Percentiles rank a stretch among this genome's conserved stretches.
These are phyloP conservation scores for Boletales sp. DNA, from an alignment of 768 basidiomycete species.

Conservation along the genomic window DNA sequence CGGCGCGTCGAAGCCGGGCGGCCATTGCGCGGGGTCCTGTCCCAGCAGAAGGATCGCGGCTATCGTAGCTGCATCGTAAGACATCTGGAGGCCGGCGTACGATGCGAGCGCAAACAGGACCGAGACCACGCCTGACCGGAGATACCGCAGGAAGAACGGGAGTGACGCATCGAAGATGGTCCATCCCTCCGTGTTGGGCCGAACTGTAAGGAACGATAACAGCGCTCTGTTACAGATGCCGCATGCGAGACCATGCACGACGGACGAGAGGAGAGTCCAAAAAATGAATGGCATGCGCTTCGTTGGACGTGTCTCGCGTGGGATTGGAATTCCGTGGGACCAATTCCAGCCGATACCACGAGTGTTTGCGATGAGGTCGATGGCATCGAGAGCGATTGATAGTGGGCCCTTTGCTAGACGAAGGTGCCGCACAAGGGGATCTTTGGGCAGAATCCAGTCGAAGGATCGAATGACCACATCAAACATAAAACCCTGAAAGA, in stretches of 20 bases:
- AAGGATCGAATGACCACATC: neutral
- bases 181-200: slow-evolving; percentile 19
- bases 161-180: slow-evolving; percentile 31
- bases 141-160: slow-evolving; percentile 21
- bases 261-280: slow-evolving; percentile 30
- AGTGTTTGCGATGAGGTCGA: slow-evolving; percentile 10
- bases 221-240: slow-evolving; percentile 45
- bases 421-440: neutral
- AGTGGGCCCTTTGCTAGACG: neutral
- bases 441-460: neutral
- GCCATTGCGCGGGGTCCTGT: neutral
- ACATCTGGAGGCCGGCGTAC: slow-evolving; percentile 40
- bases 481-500: neutral
- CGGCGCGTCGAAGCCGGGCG: neutral
- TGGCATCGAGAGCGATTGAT: neutral
- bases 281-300: slow-evolving; percentile 37
- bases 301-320: slow-evolving; percentile 37
- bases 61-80: neutral
- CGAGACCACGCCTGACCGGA: slow-evolving; percentile 42
- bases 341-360: slow-evolving; percentile 62
- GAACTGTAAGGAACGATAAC: slow-evolving; percentile 35
- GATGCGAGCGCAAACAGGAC: slow-evolving; percentile 41
- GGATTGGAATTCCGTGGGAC: slow-evolving; percentile 33
- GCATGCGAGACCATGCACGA: slow-evolving; percentile 36
- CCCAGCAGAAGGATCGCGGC: neutral